Evolutionary conservation across 306 rosid genomes (phyloP).

Genomic region (Gleditsia sinensis): DNA sequence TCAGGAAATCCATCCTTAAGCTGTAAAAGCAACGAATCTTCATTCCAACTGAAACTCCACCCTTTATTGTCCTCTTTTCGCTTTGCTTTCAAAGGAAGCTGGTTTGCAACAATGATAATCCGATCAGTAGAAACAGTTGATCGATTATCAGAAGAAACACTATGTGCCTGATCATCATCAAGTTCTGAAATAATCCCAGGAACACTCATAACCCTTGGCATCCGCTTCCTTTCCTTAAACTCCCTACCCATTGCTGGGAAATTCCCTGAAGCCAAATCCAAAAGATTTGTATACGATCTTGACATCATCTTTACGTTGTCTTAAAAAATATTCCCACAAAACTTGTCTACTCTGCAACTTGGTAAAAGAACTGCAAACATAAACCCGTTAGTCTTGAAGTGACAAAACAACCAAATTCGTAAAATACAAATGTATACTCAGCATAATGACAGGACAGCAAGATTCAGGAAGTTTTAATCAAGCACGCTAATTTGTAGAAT

Average conservation of each 20-base stretch:
- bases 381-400: slow-evolving; percentile 6
- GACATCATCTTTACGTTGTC: slow-evolving; percentile 64
- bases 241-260: slow-evolving; percentile 59
- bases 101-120: slow-evolving; percentile 80
- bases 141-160: slow-evolving; percentile 69
- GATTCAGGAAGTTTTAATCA: slow-evolving; percentile 26
- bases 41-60: slow-evolving; percentile 85
- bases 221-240: slow-evolving; percentile 51
- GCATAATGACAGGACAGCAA: slow-evolving; percentile 12
- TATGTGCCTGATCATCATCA: slow-evolving; percentile 68
- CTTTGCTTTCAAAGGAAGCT: slow-evolving; percentile 75
- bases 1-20: slow-evolving; percentile 80
- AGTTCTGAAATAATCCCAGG: slow-evolving; percentile 65
- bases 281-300: slow-evolving; percentile 73
- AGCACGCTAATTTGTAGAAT: slow-evolving; percentile 22
- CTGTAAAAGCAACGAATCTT: slow-evolving; percentile 73
- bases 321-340: slow-evolving; percentile 34
- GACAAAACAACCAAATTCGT: slow-evolving; percentile 26
- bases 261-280: slow-evolving; percentile 87
- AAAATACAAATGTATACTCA: slow-evolving; percentile 11
- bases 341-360: slow-evolving; percentile 33
- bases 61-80: slow-evolving; percentile 62
- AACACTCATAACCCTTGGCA: slow-evolving; percentile 70
- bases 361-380: slow-evolving; percentile 12
- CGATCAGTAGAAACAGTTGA: slow-evolving; percentile 61